Evolutionary conservation across 805 yeast species (phyloP).

Genomic region (Cyberlindnera sargentensis): DNA sequence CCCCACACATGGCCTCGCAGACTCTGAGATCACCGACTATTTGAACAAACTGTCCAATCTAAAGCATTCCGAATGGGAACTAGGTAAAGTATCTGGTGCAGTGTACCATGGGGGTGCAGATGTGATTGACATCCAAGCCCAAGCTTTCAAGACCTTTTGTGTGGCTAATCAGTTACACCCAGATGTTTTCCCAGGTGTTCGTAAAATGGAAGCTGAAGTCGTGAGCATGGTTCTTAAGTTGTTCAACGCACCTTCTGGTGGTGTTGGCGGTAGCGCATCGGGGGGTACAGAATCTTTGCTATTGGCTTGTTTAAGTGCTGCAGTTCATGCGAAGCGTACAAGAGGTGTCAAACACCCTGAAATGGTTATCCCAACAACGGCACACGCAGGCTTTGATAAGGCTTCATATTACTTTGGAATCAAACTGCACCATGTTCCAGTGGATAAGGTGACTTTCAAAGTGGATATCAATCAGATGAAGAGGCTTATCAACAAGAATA

Average conservation of each 20-base stretch:
- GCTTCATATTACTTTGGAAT: slow-evolving; percentile 89
- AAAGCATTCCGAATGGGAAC: slow-evolving; percentile 73
- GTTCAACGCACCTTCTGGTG: slow-evolving; percentile 70
- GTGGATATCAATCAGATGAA: slow-evolving; percentile 61
- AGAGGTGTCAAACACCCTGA: slow-evolving; percentile 70
- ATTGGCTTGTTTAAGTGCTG: slow-evolving; percentile 81
- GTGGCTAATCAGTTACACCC: slow-evolving; percentile 96
- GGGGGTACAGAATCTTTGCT: slow-evolving; percentile 95
- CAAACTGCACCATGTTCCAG: slow-evolving; percentile 70
- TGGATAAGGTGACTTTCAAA: slow-evolving; percentile 59
- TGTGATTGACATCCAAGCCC: slow-evolving; percentile 62
- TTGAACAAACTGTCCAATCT: slow-evolving; percentile 43
- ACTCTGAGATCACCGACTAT: slow-evolving; percentile 39
- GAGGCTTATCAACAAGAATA: slow-evolving; percentile 64
- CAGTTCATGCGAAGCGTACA: slow-evolving; percentile 57
- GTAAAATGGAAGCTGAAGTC: slow-evolving; percentile 94
- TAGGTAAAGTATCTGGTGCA: slow-evolving; percentile 88
- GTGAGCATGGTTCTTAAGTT: slow-evolving; percentile 82
- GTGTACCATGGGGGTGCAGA: slow-evolving; percentile 95
- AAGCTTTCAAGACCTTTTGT: slow-evolving; percentile 68
- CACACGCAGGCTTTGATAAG: slow-evolving; percentile 93
- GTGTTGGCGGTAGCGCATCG: slow-evolving; percentile 77
- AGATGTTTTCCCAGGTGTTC: slow-evolving; percentile 91
- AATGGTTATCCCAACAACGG: slow-evolving; percentile 80
- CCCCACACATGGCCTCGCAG: slow-evolving; percentile 55